phyloP scores from a whole-genome alignment of 2,329 filamentous ascomycete genomes.

The Stemphylium lycopersici region DNA sequence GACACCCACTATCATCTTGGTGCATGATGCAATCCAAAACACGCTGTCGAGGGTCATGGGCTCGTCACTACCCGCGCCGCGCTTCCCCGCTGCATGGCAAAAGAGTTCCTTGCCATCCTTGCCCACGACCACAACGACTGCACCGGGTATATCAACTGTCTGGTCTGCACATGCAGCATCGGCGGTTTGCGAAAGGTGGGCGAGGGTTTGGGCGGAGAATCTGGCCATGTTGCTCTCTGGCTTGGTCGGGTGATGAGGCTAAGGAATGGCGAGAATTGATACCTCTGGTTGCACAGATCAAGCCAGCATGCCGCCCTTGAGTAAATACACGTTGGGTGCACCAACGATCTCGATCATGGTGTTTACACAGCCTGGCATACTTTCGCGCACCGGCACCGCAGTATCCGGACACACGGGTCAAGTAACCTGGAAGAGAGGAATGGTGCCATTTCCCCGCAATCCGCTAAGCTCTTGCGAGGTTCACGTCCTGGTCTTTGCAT shows the following conservation, averaged over 20 bases:
- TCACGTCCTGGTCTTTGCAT: neutral
- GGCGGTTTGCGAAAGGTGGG: neutral
- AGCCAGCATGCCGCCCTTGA: neutral
- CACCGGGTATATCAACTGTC: neutral
- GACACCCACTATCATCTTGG: neutral
- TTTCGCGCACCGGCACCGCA: constrained; percentile 1
- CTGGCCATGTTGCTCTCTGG: neutral
- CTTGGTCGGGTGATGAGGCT: neutral
- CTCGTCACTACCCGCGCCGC: neutral
- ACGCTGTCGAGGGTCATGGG: constrained; percentile 1
- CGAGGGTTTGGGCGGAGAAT: neutral
- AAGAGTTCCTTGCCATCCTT: constrained; percentile 3
- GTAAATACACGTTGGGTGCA: neutral
- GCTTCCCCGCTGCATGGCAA: neutral
- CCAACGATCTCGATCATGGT: neutral
- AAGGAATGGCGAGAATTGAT: neutral
- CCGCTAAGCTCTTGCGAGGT: neutral
- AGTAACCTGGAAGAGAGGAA: neutral
- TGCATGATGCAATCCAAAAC: constrained; percentile 3
- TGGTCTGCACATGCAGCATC: neutral
- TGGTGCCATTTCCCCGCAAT: neutral
- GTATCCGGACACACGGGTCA: neutral
- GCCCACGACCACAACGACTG: neutral
- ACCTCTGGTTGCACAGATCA: neutral
- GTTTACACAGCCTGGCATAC: neutral